These are phyloP conservation scores for Annulohypoxylon nitens DNA, from an alignment of 495 filamentous ascomycete species.

Conservation along the genomic window DNA sequence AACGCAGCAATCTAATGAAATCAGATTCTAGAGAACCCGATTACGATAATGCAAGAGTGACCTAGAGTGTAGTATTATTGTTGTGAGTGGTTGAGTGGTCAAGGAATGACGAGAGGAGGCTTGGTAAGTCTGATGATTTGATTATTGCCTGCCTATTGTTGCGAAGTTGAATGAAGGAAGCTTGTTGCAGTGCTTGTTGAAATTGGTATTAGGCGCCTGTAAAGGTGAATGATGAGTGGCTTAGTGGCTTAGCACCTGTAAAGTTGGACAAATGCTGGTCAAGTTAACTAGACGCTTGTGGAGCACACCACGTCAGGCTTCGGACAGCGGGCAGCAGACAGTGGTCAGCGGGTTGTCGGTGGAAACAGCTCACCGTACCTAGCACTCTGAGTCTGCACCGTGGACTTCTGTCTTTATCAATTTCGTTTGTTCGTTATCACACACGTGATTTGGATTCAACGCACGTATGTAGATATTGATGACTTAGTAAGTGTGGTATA, in stretches of 20 bases:
- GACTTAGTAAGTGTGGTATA: neutral
- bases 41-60: constrained; percentile 3
- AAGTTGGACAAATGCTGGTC: neutral
- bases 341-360: constrained; percentile 14
- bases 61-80: constrained; percentile 12
- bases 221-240: constrained; percentile 36
- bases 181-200: constrained; percentile 25
- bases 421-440: neutral
- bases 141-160: constrained; percentile 38
- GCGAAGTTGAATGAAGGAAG: constrained; percentile 45
- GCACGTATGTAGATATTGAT: neutral
- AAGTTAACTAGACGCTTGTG: constrained; percentile 4
- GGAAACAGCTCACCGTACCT: constrained; percentile 14
- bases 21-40: constrained; percentile 4
- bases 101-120: constrained; percentile 12
- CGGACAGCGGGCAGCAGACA: neutral
- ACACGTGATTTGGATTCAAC: constrained; percentile 4
- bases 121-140: constrained; percentile 39
- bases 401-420: constrained; percentile 6
- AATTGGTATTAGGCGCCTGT: neutral
- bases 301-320: constrained; percentile 44
- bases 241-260: constrained; percentile 32
- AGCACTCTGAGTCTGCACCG: neutral
- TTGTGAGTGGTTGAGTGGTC: constrained; percentile 7
- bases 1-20: constrained; percentile 10